Percentiles rank a stretch among this genome's conserved stretches.
These are phyloP conservation scores for Jacaranda mimosifolia DNA, from an alignment of 257 asterid genomes.

Conservation along the genomic window DNA sequence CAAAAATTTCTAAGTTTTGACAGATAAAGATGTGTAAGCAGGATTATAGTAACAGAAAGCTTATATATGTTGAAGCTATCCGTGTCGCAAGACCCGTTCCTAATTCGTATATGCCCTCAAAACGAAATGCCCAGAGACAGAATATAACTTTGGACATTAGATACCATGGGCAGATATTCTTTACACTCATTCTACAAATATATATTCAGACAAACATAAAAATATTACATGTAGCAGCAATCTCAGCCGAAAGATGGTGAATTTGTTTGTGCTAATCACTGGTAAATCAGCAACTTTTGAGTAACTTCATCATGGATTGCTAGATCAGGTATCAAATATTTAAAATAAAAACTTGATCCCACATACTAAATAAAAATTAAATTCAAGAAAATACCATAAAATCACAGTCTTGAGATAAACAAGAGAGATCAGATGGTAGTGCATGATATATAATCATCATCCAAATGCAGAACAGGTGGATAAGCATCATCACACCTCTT, in stretches of 20 bases:
- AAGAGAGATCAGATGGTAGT: constrained; percentile 93
- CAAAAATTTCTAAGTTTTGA: neutral
- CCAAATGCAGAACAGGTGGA: constrained; percentile 68
- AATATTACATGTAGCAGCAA: constrained; percentile 38
- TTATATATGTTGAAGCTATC: constrained; percentile 46
- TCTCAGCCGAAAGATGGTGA: constrained; percentile 96
- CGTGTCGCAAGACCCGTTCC: constrained; percentile 75
- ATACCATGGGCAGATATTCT: constrained; percentile 55
- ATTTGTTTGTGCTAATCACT: constrained; percentile 54
- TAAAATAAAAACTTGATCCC: neutral
- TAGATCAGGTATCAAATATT: neutral
- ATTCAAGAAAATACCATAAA: neutral
- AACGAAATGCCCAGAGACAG: constrained; percentile 65
- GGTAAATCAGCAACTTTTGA: constrained; percentile 41
- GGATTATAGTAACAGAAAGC: constrained; percentile 63
- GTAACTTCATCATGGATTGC: constrained; percentile 60
- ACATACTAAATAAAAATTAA: neutral
- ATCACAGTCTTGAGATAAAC: constrained; percentile 15
- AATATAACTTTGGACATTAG: constrained; percentile 59
- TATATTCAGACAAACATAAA: neutral
- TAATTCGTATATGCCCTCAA: constrained; percentile 58
- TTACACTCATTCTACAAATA: neutral
- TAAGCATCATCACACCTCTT: constrained; percentile 69
- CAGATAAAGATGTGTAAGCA: constrained; percentile 41
- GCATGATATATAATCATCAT: constrained; percentile 81